Evolutionary conservation across 2,329 filamentous ascomycete species (phyloP).

Genomic region (Blumeria graminis): DNA sequence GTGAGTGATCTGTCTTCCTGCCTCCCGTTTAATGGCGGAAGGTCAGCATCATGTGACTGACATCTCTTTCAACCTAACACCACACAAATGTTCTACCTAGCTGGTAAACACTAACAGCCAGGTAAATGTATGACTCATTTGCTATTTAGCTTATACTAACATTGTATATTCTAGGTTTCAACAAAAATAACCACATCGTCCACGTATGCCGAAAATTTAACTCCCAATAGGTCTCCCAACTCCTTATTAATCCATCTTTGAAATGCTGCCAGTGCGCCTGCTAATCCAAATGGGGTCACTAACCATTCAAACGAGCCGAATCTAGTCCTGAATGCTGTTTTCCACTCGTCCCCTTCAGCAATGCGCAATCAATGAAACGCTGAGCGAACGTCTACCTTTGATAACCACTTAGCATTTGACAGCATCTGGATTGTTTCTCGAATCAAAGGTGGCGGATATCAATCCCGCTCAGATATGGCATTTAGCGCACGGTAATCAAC

Average conservation of each 20-base stretch:
- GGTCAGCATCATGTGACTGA: too few species aligned
- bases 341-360: not conserved
- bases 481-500: not conserved
- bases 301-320: slow-evolving; percentile 1
- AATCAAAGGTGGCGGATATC: not conserved
- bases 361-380: not conserved
- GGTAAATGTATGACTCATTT: too few species aligned
- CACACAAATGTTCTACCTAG: too few species aligned
- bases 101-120: too few species aligned
- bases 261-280: not conserved
- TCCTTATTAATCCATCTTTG: not conserved
- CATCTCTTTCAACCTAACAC: too few species aligned
- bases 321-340: not conserved
- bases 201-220: not conserved
- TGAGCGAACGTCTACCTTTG: not conserved
- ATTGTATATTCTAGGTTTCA: too few species aligned
- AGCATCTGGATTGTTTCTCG: not conserved
- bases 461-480: not conserved
- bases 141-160: too few species aligned
- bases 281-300: slow-evolving; percentile 1
- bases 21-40: too few species aligned
- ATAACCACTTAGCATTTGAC: not conserved
- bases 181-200: not conserved
- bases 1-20: too few species aligned
- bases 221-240: not conserved